phyloP scores from a whole-genome alignment of 805 yeast species.

The Pichia cephalocereana region DNA sequence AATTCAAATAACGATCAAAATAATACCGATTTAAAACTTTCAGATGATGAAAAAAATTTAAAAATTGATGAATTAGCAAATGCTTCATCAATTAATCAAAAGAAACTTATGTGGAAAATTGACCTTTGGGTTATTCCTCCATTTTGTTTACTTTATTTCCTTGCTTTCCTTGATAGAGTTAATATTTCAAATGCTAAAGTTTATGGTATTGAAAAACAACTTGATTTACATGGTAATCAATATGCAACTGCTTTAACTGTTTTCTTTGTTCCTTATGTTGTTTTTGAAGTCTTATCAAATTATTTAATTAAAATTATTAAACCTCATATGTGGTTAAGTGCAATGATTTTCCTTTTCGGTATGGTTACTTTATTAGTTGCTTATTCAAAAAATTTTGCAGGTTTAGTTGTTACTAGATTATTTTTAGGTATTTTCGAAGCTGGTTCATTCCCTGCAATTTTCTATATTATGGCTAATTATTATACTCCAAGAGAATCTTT shows the following conservation, averaged over 20 bases:
- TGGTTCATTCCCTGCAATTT: conserved; percentile 69
- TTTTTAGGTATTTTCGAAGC: conserved; percentile 62
- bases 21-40: conserved; percentile 1
- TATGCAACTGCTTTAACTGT: conserved; percentile 58
- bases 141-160: conserved; percentile 63
- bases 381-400: conserved; percentile 47
- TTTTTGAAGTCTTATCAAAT: conserved; percentile 61
- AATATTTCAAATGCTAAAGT: conserved; percentile 75
- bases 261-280: conserved; percentile 62
- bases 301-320: conserved; percentile 45
- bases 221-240: conserved; percentile 47
- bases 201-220: conserved; percentile 53
- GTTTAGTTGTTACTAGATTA: conserved; percentile 52
- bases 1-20: background rate
- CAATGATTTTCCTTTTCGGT: conserved; percentile 53
- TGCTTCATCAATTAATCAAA: conserved; percentile 42
- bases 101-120: conserved; percentile 50
- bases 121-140: conserved; percentile 68
- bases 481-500: conserved; percentile 59
- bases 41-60: conserved; percentile 8
- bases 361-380: conserved; percentile 59
- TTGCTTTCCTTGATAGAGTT: conserved; percentile 73
- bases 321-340: conserved; percentile 58
- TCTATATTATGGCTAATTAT: conserved; percentile 58
- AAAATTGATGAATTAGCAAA: conserved; percentile 30